Evolutionary conservation across 2,329 filamentous ascomycete species (phyloP), one percentile per base, ranked within the genome.

Genomic region (Neocucurbitaria cava): DNA sequence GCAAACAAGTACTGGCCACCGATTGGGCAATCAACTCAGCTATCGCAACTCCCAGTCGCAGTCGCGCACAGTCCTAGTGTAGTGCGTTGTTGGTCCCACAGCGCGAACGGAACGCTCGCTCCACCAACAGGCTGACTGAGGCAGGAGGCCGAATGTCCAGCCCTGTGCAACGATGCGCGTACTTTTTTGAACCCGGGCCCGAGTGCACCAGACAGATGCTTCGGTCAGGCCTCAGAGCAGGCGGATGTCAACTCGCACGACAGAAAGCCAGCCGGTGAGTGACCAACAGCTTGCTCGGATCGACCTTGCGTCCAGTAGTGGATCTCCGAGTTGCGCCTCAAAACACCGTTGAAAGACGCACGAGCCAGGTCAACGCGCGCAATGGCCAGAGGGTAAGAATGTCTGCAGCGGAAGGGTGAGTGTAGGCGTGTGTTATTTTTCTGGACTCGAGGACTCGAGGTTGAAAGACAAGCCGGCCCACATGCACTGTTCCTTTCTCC

Each of bases 91-190:
- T 4, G 18, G 51, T 54, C 54, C 38, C 51, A 58, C 54, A 8
- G 47, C 47, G 47, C 41, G 30, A 15, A 35, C 31, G 35, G 20
- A n/a, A 31, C 45, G 45, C 43, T 41, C 47, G 41, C 46, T 38
- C 45, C 55, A 46, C 45, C 36, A 56, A 46, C 44, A 46, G 9
- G 43, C 49, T 39, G 45, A 43, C 30, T 39, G 45, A 43, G 24
- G 44, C 39, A 49, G 47, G 40, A 40, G 36, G 44, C 44, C 52
- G 47, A 38, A 23, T 33, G 50, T 44, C 26, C 24, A 26, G 39
- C 36, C 45, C 31, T 24, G 33, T 28, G 17, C 44, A 42, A n/a
- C 21, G 17, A 18, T 21, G 31, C 15, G 21, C 31, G 13, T 17
- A 38, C 23, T 8, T 38, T 8, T 38, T 21, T 46, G 44, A 39